A percentile compares a stretch with the other conserved stretches of the same genome.
Evolutionary conservation across 495 filamentous ascomycete genomes (phyloP).

Genomic region (Aspergillus funiculosus): DNA sequence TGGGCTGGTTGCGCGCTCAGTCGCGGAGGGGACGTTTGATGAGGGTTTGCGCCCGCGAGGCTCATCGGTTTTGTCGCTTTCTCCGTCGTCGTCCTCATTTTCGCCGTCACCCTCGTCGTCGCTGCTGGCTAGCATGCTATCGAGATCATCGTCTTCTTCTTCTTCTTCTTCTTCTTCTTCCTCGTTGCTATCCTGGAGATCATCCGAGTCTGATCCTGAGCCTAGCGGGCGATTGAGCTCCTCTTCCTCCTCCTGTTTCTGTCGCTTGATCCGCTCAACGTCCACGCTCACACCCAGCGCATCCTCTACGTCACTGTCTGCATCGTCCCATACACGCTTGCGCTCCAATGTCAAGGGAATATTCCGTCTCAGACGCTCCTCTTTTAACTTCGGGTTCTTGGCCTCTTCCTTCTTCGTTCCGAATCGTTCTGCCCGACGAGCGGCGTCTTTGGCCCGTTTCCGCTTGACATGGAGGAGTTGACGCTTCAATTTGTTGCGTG

Average conservation of each 20-base stretch:
- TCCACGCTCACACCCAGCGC: slow-evolving; percentile 69
- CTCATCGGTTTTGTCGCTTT: slow-evolving; percentile 38
- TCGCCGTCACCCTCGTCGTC: slow-evolving; percentile 46
- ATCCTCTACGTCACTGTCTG: slow-evolving; percentile 59
- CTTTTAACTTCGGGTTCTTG: slow-evolving; percentile 69
- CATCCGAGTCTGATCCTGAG: slow-evolving; percentile 27
- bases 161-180: slow-evolving; percentile 42
- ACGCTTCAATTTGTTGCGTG: slow-evolving; percentile 67
- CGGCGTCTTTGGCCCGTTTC: slow-evolving; percentile 65
- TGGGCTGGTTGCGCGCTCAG: slow-evolving; percentile 50
- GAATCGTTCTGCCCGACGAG: slow-evolving; percentile 71
- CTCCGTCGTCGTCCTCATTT: slow-evolving; percentile 30
- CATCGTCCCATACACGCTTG: slow-evolving; percentile 90
- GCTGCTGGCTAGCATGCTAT: slow-evolving; percentile 24
- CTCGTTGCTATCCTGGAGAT: slow-evolving; percentile 45
- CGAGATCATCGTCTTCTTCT: slow-evolving; percentile 52
- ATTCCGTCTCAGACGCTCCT: slow-evolving; percentile 67
- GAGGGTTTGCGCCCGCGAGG: slow-evolving; percentile 30
- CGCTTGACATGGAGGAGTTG: slow-evolving; percentile 68
- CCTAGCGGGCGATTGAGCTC: slow-evolving; percentile 37
- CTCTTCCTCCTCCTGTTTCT: slow-evolving; percentile 60
- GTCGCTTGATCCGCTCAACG: slow-evolving; percentile 67
- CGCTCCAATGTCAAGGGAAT: slow-evolving; percentile 78
- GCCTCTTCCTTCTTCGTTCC: slow-evolving; percentile 75
- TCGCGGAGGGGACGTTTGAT: slow-evolving; percentile 39